A percentile compares a stretch with the other conserved stretches of the same genome.
These are phyloP conservation scores for Mrakia frigida DNA, from an alignment of 768 basidiomycete genomes.

Conservation along the genomic window DNA sequence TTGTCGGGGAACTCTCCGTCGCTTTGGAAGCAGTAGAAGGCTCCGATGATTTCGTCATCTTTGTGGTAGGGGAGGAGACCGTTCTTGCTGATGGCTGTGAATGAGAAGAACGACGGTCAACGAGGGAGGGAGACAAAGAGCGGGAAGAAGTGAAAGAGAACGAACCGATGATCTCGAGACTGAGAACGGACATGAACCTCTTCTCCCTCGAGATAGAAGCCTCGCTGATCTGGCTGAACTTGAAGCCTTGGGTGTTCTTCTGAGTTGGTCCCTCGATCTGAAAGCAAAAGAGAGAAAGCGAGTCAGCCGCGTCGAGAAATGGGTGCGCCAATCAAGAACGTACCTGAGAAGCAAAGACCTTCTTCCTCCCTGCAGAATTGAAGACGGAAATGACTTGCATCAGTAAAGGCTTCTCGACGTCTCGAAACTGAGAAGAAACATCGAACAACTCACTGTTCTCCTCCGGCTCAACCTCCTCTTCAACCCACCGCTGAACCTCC, in stretches of 20 bases:
- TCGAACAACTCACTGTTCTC: conserved; percentile 10
- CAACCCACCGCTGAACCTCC: conserved; percentile 57
- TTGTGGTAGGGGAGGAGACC: conserved; percentile 62
- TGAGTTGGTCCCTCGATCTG: conserved; percentile 74
- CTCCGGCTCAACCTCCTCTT: conserved; percentile 40
- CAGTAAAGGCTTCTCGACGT: background rate
- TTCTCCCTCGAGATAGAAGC: conserved; percentile 53
- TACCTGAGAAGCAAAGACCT: conserved; percentile 38
- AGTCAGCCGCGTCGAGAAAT: background rate
- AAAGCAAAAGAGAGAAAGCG: background rate
- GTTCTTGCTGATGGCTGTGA: conserved; percentile 47
- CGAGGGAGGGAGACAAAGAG: background rate
- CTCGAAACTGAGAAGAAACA: background rate
- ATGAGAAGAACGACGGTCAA: conserved; percentile 44
- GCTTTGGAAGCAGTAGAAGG: conserved; percentile 69
- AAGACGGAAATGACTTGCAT: background rate
- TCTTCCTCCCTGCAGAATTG: conserved; percentile 18
- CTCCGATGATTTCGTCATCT: conserved; percentile 59
- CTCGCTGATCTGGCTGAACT: conserved; percentile 53
- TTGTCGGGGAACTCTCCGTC: conserved; percentile 45
- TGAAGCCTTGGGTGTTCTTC: conserved; percentile 62
- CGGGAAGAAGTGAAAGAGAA: background rate
- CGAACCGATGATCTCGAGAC: conserved; percentile 80
- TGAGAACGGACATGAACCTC: conserved; percentile 70
- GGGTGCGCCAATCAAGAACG: background rate